phyloP scores from a whole-genome alignment of 1,284 basidiomycete genomes.

The Phenoliferia sp. region DNA sequence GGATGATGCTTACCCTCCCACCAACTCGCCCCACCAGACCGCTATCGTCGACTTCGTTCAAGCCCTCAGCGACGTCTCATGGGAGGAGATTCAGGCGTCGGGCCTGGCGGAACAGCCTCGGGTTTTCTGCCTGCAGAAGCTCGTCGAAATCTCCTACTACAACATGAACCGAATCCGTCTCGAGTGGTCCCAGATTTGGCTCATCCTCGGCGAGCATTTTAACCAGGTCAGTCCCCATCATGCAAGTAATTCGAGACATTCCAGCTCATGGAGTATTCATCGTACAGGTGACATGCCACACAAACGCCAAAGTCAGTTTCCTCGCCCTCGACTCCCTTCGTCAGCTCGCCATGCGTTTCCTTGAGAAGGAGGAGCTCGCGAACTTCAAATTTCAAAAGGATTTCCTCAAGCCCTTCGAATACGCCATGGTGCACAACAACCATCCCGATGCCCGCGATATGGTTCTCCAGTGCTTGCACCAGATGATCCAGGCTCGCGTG shows the following conservation, averaged over 20 bases:
- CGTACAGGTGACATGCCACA: slow-evolving; percentile 88
- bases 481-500: slow-evolving; percentile 95
- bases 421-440: slow-evolving; percentile 93
- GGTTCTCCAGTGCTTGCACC: slow-evolving; percentile 96
- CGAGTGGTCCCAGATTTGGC: slow-evolving; percentile 98
- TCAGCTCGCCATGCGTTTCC: slow-evolving; percentile 95
- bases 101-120: slow-evolving; percentile 81
- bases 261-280: no score
- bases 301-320: slow-evolving; percentile 92
- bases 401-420: slow-evolving; percentile 95
- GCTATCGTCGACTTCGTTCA: slow-evolving; percentile 98
- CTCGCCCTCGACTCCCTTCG: slow-evolving; percentile 97
- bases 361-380: slow-evolving; percentile 96
- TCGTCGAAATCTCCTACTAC: slow-evolving; percentile 99
- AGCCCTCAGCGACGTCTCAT: slow-evolving; percentile 93
- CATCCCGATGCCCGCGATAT: slow-evolving; percentile 95
- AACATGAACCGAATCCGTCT: slow-evolving; percentile 98
- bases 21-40: slow-evolving; percentile 58
- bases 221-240: slow-evolving; percentile 65
- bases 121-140: slow-evolving; percentile 94
- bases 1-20: background rate
- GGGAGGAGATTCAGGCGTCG: slow-evolving; percentile 99
- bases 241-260: no score
- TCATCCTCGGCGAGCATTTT: slow-evolving; percentile 96
- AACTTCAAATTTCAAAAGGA: slow-evolving; percentile 99